phyloP scores from a whole-genome alignment of 2,329 filamentous ascomycete genomes.

The Ustulina deusta region DNA sequence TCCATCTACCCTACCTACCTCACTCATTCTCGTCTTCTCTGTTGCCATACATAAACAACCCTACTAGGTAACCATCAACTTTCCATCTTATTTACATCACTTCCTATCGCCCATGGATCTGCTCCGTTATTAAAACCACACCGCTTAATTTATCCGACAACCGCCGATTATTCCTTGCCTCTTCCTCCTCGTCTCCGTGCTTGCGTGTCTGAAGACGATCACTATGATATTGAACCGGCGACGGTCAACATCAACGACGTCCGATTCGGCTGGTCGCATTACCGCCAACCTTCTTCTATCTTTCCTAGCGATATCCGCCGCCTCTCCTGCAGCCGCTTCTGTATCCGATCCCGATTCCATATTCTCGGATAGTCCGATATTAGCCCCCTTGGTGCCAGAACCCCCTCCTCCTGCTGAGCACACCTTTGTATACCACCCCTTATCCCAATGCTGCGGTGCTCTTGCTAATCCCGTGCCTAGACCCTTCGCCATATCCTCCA shows the following conservation, averaged over 20 bases:
- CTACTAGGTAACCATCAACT: slow-evolving; percentile 25
- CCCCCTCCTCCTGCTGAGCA: slow-evolving; percentile 65
- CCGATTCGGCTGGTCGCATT: slow-evolving; percentile 71
- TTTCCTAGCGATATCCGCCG: slow-evolving; percentile 71
- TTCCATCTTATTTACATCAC: background rate
- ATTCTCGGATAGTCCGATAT: slow-evolving; percentile 58
- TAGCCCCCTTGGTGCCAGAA: slow-evolving; percentile 57
- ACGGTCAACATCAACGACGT: slow-evolving; percentile 50
- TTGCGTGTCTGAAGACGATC: slow-evolving; percentile 17
- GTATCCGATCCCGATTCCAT: slow-evolving; percentile 56
- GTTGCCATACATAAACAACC: slow-evolving; percentile 5
- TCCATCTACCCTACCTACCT: slow-evolving; percentile 10
- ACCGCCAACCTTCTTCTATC: slow-evolving; percentile 73
- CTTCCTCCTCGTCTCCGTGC: slow-evolving; percentile 1
- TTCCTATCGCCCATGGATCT: slow-evolving; percentile 1
- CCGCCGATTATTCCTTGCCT: slow-evolving; percentile 9
- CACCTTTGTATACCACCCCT: slow-evolving; percentile 60
- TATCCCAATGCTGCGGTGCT: background rate
- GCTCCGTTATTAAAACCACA: slow-evolving; percentile 7
- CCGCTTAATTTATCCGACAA: background rate
- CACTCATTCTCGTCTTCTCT: slow-evolving; percentile 3
- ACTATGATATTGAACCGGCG: slow-evolving; percentile 48
- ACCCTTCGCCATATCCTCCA: slow-evolving; percentile 90
- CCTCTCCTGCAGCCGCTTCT: slow-evolving; percentile 55
- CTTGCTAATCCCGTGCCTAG: slow-evolving; percentile 35